Percentiles rank a stretch among this genome's conserved stretches.
Evolutionary conservation across 208 protist species (phyloP).

Genomic region (Crithidia mellificae): DNA sequence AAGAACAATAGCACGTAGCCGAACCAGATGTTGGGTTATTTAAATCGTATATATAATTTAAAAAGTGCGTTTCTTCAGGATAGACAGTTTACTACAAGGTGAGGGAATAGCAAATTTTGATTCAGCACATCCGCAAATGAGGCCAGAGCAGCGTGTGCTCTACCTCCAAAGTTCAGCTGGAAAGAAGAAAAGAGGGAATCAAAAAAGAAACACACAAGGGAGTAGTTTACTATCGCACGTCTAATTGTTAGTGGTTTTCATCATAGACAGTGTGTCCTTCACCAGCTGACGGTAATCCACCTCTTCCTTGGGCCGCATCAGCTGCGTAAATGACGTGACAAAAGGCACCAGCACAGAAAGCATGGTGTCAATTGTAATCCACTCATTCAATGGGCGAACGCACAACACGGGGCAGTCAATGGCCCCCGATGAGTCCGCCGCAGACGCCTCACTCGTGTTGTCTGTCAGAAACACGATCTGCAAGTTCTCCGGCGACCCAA

Average conservation of each 20-base stretch:
- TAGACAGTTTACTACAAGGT: no score
- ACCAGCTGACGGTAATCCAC: constrained; percentile 38
- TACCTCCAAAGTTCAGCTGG: no score
- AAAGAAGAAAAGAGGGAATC: no score
- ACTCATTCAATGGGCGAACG: constrained; percentile 53
- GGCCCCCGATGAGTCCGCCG: constrained; percentile 49
- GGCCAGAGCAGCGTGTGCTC: no score
- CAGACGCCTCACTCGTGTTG: constrained; percentile 51
- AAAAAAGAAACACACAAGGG: no score
- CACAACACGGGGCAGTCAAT: constrained; percentile 49
- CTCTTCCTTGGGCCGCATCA: constrained; percentile 29
- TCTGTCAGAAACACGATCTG: constrained; percentile 66
- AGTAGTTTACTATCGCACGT: neutral
- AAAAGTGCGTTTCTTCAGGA: no score
- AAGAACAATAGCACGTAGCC: no score
- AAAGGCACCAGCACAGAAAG: constrained; percentile 36
- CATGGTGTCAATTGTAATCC: constrained; percentile 52
- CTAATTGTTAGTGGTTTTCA: neutral
- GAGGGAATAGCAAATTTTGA: no score
- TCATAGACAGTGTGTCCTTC: neutral
- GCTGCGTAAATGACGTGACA: constrained; percentile 50
- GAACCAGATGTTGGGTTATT: no score
- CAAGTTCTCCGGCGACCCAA: constrained; percentile 26
- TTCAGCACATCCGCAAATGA: no score
- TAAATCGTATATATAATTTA: no score